Evolutionary conservation across 2,329 filamentous ascomycete genomes (phyloP).

Genomic region (Cladosporium sp.): DNA sequence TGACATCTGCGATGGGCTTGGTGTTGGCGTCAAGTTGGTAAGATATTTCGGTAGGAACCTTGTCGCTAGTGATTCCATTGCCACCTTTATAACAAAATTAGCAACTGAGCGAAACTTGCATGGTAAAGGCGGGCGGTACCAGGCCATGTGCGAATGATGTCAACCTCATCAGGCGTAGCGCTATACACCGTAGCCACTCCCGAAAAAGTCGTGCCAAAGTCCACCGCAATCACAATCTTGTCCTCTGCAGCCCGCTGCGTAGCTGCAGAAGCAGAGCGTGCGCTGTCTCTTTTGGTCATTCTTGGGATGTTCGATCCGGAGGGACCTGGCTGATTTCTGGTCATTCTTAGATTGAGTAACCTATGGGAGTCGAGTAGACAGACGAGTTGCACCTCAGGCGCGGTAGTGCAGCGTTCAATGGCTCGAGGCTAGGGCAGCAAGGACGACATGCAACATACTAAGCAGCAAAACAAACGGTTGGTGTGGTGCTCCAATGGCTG

Average conservation of each 20-base stretch:
- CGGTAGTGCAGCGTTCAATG: neutral
- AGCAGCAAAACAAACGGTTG: constrained; percentile 13
- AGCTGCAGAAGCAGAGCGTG: neutral
- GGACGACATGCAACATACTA: neutral
- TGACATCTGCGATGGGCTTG: constrained; percentile 14
- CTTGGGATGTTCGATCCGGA: neutral
- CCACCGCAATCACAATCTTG: constrained; percentile 72
- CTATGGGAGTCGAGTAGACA: neutral
- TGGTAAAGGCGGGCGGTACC: neutral
- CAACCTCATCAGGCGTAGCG: constrained; percentile 70
- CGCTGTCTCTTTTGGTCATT: constrained; percentile 1
- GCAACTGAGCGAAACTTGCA: neutral
- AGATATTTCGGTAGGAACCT: constrained; percentile 75
- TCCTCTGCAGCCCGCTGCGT: constrained; percentile 43
- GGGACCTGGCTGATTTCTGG: constrained; percentile 4
- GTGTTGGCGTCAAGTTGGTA: constrained; percentile 54
- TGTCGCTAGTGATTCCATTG: constrained; percentile 84
- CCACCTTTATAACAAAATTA: constrained; percentile 51
- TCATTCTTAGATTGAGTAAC: constrained; percentile 16
- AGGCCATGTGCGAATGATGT: constrained; percentile 56
- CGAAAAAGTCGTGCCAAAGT: constrained; percentile 83
- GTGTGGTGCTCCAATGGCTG: neutral
- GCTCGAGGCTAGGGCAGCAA: neutral
- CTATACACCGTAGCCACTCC: constrained; percentile 56
- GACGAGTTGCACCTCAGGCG: neutral